Evolutionary conservation across 2,329 filamentous ascomycete genomes (phyloP), one percentile per base, ranked within the genome.

Genomic region (Alternaria tenuissima): DNA sequence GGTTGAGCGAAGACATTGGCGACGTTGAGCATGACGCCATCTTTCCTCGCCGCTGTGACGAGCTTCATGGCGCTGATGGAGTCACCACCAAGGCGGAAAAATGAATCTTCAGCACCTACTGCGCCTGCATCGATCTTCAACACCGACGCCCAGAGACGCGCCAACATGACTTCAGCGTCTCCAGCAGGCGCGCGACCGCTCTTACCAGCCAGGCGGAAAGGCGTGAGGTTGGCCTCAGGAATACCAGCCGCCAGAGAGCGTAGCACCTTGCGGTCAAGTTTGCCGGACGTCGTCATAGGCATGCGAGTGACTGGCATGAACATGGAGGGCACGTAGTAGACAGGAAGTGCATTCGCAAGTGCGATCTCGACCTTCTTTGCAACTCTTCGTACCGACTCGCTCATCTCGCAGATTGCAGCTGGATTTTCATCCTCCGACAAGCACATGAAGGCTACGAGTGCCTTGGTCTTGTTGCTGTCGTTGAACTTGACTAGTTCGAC

Each of bases 41-140:
- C 73, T 5, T 77, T 75, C 7, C 79, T 75, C 26, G 79, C 77
- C 34, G 78, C 77, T 5, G 76, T 76, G 39, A 83, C 81, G 1
- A 83, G 75, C 6, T 66, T 67, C 80, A 84, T 83, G 5, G 81
- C 81, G 20, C 78, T 78, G 60, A 83, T 79, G 0, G 81, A 83
- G 58, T 83, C 82, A 26, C 82, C 82, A 28, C 82, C 82, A 4
- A 82, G 70, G 1, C 77, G 76, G 63, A 83, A 82, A 68, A 84
- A 84, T 51, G 76, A 81, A 47, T 83, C 81, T 51, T 82, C 78
- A 1, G 74, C 75, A 7, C 78, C 79, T 32, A 83, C 75, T 20
- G 78, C 77, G 5, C 76, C 75, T 4, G 73, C 55, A 7, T 72
- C 72, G 24, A 82, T 71, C 11, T 77, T 75, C 7, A 83, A 62